phyloP scores from a whole-genome alignment of 495 filamentous ascomycete genomes.

The Penicillium samsonianum region DNA sequence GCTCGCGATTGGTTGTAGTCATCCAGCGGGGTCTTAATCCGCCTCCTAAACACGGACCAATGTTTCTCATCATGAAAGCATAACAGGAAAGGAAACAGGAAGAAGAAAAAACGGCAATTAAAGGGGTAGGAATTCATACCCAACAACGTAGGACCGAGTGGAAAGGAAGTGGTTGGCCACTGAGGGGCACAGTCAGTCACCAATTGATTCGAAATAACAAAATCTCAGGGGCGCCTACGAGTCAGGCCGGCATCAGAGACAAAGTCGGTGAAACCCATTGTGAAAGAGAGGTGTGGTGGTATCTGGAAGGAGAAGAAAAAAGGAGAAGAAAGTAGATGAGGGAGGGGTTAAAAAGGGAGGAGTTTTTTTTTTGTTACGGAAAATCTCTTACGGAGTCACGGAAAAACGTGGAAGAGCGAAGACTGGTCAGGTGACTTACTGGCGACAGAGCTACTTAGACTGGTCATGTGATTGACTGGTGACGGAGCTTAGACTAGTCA shows the following conservation, averaged over 20 bases:
- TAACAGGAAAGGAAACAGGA: conserved; percentile 9
- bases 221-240: conserved; percentile 57
- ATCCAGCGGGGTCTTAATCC: conserved; percentile 93
- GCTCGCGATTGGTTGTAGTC: conserved; percentile 79
- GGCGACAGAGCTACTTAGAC: conserved; percentile 32
- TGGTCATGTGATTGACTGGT: conserved; percentile 37
- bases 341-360: conserved; percentile 35
- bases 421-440: conserved; percentile 34
- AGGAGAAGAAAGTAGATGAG: conserved; percentile 22
- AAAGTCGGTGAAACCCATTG: conserved; percentile 96
- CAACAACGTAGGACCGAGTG: conserved; percentile 89
- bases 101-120: conserved; percentile 17
- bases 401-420: conserved; percentile 9
- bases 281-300: conserved; percentile 37
- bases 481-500: conserved; percentile 18
- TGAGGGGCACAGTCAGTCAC: conserved; percentile 51
- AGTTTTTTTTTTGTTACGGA: conserved; percentile 38
- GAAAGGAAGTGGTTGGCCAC: conserved; percentile 91
- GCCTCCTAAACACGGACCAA: conserved; percentile 99
- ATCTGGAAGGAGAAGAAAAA: conserved; percentile 24
- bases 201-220: conserved; percentile 26
- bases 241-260: conserved; percentile 82
- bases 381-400: conserved; percentile 21
- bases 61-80: conserved; percentile 78
- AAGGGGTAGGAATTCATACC: conserved; percentile 58